phyloP scores from a whole-genome alignment of 202 grass and related monocot species.

The Schoenoplectus tabernaemontani region DNA sequence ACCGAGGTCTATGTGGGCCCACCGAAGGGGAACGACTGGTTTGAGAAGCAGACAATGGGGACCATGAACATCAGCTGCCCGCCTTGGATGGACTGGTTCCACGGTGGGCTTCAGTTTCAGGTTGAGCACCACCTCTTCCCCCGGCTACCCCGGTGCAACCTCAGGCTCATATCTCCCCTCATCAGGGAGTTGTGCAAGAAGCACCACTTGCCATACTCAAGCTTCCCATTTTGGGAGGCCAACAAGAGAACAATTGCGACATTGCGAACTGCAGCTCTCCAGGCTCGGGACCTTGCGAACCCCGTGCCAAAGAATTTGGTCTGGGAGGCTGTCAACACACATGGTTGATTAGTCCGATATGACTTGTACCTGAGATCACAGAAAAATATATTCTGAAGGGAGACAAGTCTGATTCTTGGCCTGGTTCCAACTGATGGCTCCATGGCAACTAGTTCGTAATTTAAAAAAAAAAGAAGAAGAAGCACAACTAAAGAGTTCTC shows the following conservation, averaged over 20 bases:
- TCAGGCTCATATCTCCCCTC: slow-evolving; percentile 10
- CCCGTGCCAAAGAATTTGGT: slow-evolving; percentile 30
- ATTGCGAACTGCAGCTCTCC: slow-evolving; percentile 16
- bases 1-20: slow-evolving; percentile 21
- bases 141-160: slow-evolving; percentile 28
- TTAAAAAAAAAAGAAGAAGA: too few species aligned
- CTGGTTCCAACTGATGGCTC: background rate
- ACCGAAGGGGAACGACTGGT: slow-evolving; percentile 29
- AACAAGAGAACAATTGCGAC: slow-evolving; percentile 18
- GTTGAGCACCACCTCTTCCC: slow-evolving; percentile 44
- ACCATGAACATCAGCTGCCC: slow-evolving; percentile 30
- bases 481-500: background rate
- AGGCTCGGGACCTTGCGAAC: slow-evolving; percentile 18
- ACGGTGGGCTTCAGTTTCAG: slow-evolving; percentile 34
- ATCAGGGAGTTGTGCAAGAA: slow-evolving; percentile 34
- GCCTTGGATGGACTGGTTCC: slow-evolving; percentile 46
- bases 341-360: slow-evolving; percentile 9
- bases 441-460: too few species aligned
- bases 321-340: slow-evolving; percentile 37
- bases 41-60: slow-evolving; percentile 38
- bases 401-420: background rate
- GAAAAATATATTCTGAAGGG: background rate
- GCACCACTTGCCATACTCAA: slow-evolving; percentile 26
- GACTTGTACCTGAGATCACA: background rate
- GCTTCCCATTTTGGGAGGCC: slow-evolving; percentile 27